Evolutionary conservation across 768 basidiomycete genomes (phyloP), one percentile per base, ranked within the genome.

Genomic region (Scleroderma bovista): DNA sequence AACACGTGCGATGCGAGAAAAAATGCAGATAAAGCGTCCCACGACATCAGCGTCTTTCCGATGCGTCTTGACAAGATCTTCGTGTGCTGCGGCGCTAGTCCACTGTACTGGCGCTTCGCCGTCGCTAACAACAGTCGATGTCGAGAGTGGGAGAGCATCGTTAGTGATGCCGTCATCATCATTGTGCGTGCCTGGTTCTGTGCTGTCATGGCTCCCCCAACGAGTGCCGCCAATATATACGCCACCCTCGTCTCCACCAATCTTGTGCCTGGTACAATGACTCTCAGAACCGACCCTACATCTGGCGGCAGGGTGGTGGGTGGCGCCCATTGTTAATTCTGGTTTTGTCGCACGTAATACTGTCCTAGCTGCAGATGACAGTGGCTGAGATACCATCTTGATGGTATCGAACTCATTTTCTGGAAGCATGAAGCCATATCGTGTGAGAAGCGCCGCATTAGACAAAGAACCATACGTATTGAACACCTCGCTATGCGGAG

Each of bases 361-460:
- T 15, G 51, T 54, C 34, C 46, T 45, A 24, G 20, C 52, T 47
- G 46, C 52, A 24, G 57, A 50, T 47, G 51, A 48, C 42, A 51
- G 47, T 34, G 61, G 60, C 46, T 62, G 60, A 11, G 51, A 49
- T 38, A 65, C 62, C 62, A 71, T 48, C 20, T 52, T 68, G 20
- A 86, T 58, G n/a, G 68, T 60, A 58, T 89, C 86, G 52, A 78
- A 72, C 43, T 83, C 84, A 61, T 89, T 89, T 20, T 73, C 80
- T 41, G 88, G 83, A n/a, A 90, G 72, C 23, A 72, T 62, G 60
- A 91, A 91, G 0, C 88, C 88, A 63, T 90, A 90, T 53, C 76
- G 80, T 15, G 70, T 72, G 45, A 89, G 69, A 13, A 91, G 74
- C 57, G 81, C 69, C 1, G 86, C 79, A 59, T 89, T 90, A 16